Conservation (phyloP, 2,329 filamentous ascomycete genomes). For the Claviceps pazoutovae region DNA sequence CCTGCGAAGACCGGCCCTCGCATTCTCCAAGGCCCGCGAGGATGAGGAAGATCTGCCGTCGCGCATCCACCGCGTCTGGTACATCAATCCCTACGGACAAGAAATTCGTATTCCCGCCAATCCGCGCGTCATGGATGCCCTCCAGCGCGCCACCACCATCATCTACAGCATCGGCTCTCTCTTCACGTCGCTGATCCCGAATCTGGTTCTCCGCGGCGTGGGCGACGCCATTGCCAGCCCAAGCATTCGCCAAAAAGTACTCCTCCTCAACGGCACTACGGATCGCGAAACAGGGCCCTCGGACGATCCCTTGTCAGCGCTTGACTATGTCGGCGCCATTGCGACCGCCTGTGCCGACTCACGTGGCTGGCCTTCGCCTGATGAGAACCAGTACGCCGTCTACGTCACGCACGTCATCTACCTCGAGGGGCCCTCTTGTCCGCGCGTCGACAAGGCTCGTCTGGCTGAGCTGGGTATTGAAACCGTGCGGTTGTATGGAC, state of each 20-base stretch:
- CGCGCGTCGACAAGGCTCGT: conserved; percentile 51
- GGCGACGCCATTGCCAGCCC: conserved; percentile 41
- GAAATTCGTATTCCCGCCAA: conserved; percentile 81
- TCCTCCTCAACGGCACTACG: conserved; percentile 70
- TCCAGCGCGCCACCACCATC: conserved; percentile 51
- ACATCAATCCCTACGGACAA: conserved; percentile 97
- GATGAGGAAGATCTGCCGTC: conserved; percentile 58
- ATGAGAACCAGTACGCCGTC: conserved; percentile 35
- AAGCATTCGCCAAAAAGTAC: conserved; percentile 51
- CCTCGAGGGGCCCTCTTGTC: conserved; percentile 56
- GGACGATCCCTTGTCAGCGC: conserved; percentile 49
- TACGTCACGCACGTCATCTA: conserved; percentile 82
- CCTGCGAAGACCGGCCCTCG: conserved; percentile 66
- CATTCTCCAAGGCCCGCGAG: conserved; percentile 57
- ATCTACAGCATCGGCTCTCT: conserved; percentile 91
- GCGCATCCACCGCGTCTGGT: conserved; percentile 76
- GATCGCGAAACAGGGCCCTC: conserved; percentile 79
- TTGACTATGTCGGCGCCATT: conserved; percentile 74
- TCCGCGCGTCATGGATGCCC: conserved; percentile 57
- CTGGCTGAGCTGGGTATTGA: conserved; percentile 59
- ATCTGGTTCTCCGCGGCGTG: conserved; percentile 60
- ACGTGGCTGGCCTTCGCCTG: conserved; percentile 29
- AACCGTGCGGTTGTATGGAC: conserved; percentile 62
- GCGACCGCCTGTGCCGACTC: conserved; percentile 60
- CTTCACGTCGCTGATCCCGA: conserved; percentile 80